Conservation (phyloP, 1,284 basidiomycete genomes). For the Macrocystidia cucumis region DNA sequence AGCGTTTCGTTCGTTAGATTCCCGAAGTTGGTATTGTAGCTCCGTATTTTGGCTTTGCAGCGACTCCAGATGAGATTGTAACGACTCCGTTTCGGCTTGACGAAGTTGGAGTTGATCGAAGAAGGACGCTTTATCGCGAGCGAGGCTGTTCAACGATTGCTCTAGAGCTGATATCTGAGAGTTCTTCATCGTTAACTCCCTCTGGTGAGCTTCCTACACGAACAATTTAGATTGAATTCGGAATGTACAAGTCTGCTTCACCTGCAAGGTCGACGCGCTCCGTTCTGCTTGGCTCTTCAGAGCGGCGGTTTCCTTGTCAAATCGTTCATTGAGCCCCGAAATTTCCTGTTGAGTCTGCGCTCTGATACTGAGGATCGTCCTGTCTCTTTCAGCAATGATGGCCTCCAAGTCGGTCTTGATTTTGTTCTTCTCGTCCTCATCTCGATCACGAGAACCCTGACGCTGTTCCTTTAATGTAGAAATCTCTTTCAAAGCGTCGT, state of each 20-base stretch:
- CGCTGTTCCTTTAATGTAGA: conserved; percentile 47
- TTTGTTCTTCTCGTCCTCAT: conserved; percentile 48
- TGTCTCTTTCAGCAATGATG: conserved; percentile 62
- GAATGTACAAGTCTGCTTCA: conserved; percentile 19
- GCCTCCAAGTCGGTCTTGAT: conserved; percentile 55
- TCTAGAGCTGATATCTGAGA: conserved; percentile 68
- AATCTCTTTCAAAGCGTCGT: conserved; percentile 62
- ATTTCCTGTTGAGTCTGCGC: conserved; percentile 77
- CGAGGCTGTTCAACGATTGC: conserved; percentile 56
- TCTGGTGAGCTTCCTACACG: conserved; percentile 57
- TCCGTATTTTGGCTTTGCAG: conserved; percentile 76
- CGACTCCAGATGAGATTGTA: conserved; percentile 64
- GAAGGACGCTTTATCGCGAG: conserved; percentile 65
- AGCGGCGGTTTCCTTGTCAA: conserved; percentile 66
- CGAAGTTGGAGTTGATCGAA: conserved; percentile 83
- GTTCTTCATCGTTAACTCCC: conserved; percentile 57
- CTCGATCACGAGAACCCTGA: conserved; percentile 54
- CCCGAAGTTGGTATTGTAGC: conserved; percentile 78
- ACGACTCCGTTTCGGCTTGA: conserved; percentile 83
- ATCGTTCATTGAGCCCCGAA: conserved; percentile 48
- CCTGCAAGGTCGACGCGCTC: conserved; percentile 71
- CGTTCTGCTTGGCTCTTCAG: conserved; percentile 70
- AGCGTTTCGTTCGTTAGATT: conserved; percentile 62
- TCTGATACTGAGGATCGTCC: conserved; percentile 55
- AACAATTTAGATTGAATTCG: conserved; percentile 6